A percentile compares a stretch with the other conserved stretches of the same genome.
Conservation (phyloP, 108 stramenopile species). For the Epithemia pelagica region DNA sequence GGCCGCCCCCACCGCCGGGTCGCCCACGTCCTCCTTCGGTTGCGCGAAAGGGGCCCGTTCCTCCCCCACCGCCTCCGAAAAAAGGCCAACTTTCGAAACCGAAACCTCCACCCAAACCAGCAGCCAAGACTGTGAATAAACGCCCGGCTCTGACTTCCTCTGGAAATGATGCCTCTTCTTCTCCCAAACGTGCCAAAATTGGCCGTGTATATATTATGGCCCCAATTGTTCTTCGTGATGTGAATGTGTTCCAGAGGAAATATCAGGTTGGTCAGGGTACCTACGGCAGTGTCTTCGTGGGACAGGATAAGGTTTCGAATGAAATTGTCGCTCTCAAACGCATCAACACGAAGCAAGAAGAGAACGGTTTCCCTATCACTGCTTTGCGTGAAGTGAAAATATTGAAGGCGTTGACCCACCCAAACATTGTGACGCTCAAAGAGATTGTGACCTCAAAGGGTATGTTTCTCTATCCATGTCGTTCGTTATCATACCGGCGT, state of each 20-base stretch:
- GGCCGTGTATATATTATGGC: conserved; percentile 35
- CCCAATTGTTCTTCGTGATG: conserved; percentile 67
- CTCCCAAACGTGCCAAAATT: conserved; percentile 3
- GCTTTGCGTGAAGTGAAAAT: conserved; percentile 94
- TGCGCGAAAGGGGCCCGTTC: background rate
- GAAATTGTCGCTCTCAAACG: conserved; percentile 88
- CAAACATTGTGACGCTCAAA: conserved; percentile 82
- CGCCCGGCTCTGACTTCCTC: conserved; percentile 3
- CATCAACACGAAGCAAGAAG: conserved; percentile 87
- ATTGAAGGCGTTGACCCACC: conserved; percentile 79
- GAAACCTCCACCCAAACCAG: background rate
- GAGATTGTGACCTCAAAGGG: conserved; percentile 92
- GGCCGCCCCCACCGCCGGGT: conserved; percentile 5
- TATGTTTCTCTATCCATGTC: conserved; percentile 28
- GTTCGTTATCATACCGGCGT: conserved; percentile 34
- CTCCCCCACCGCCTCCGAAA: conserved; percentile 3
- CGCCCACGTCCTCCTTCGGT: background rate
- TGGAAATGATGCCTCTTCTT: background rate
- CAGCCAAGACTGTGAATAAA: background rate
- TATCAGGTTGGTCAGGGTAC: conserved; percentile 75
- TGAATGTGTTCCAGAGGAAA: conserved; percentile 69
- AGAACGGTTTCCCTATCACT: conserved; percentile 89
- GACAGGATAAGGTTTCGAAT: conserved; percentile 52
- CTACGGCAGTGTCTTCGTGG: conserved; percentile 78
- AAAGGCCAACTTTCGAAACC: background rate